phyloP scores from a whole-genome alignment of 2,329 filamentous ascomycete genomes.

The Alternaria atra region DNA sequence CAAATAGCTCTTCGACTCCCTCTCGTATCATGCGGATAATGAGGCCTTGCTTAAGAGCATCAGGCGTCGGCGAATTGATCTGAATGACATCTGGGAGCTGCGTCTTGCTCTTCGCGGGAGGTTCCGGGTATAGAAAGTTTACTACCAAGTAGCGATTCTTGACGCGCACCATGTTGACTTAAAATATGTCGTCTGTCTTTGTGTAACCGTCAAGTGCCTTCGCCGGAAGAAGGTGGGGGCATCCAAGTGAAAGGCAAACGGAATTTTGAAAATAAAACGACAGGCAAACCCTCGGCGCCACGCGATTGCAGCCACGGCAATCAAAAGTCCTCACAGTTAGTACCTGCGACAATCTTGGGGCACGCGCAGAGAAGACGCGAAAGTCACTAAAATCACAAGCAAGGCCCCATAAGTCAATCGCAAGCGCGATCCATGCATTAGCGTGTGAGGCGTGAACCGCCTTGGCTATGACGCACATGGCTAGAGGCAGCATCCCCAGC shows the following conservation, averaged over 20 bases:
- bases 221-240: background rate
- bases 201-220: background rate
- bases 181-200: background rate
- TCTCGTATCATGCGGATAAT: conserved; percentile 71
- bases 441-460: conserved; percentile 13
- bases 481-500: conserved; percentile 35
- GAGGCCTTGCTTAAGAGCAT: conserved; percentile 71
- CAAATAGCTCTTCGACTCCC: conserved; percentile 56
- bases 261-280: conserved; percentile 2
- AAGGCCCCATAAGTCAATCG: background rate
- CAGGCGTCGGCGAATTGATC: conserved; percentile 80
- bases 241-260: background rate
- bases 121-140: conserved; percentile 85
- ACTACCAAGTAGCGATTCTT: conserved; percentile 97
- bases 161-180: conserved; percentile 80
- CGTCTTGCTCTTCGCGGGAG: conserved; percentile 46
- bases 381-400: background rate
- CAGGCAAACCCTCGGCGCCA: background rate
- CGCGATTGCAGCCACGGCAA: background rate
- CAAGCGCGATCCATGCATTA: conserved; percentile 19
- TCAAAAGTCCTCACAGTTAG: background rate
- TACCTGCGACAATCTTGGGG: background rate
- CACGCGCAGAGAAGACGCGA: conserved; percentile 4
- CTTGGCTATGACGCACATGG: conserved; percentile 38
- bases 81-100: conserved; percentile 69